Evolutionary conservation across 1,284 basidiomycete genomes (phyloP), one percentile per base, ranked within the genome.

Genomic region (Boletus calvinii): DNA sequence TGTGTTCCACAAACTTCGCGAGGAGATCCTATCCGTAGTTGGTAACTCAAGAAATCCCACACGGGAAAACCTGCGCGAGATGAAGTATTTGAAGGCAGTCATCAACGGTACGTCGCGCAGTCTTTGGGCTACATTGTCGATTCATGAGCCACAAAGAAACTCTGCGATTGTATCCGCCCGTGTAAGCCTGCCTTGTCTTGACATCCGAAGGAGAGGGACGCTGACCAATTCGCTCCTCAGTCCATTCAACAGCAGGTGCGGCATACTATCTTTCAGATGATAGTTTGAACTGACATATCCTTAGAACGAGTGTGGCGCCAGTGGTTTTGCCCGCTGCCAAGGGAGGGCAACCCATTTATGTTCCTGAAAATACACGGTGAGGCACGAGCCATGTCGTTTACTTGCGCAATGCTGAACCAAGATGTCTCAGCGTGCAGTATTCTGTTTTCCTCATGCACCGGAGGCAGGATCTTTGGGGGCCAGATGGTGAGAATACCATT

Each of bases 141-240:
- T 43, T 50, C 20, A 45, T 13, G n/a, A 1, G 11, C 12, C n/a
- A 4, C 52, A 24, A 44, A 80, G 84, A 86, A 67, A 80, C 79
- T 0, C 64, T 85, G 46, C 73, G 84, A n/a, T 59, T 87, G 9
- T 85, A 79, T 67, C 84, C 85, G 4, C 67, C 81, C 20, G 83
- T 85, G 75, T 83, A 68, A 62, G 76, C 65, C 8, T 43, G 0
- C 17, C 7, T 29, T 24, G n/a, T 20, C 40, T 38, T 39, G 9
- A 20, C 3, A 12, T 17, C 4, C 7, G 12, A 34, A 22, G n/a
- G 10, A 45, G 20, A 29, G 10, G 10, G 11, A 38, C 4, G 15
- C 22, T 65, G 35, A 66, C 13, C 5, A 6, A 13, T 34, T n/a
- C 12, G 34, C 56, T 37, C 4, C 43, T 3, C 31, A 82, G 69